Evolutionary conservation across 345 rosid species (phyloP).

Genomic region (Eucalyptus brandiana): DNA sequence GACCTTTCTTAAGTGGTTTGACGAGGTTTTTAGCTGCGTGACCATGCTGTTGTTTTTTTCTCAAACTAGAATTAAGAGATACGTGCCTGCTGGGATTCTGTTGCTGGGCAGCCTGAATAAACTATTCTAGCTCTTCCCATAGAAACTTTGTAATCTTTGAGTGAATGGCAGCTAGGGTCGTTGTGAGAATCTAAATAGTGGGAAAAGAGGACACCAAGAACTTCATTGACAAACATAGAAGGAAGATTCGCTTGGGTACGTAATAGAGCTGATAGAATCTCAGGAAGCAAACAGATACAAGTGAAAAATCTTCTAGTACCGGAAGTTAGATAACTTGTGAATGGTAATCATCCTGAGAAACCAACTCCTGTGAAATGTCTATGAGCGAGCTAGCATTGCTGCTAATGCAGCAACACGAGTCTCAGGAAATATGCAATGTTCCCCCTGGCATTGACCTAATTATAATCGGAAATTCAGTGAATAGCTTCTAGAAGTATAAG

Average conservation of each 20-base stretch:
- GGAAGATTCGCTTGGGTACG: neutral
- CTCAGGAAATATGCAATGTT: neutral
- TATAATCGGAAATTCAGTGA: neutral
- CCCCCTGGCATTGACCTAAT: neutral
- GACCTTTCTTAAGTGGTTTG: neutral
- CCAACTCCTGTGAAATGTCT: neutral
- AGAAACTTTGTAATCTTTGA: neutral
- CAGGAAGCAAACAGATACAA: neutral
- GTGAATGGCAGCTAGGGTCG: neutral
- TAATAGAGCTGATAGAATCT: neutral
- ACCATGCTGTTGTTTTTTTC: neutral
- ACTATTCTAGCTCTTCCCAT: neutral
- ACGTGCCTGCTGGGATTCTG: neutral
- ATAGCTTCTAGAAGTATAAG: neutral
- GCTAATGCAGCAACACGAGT: neutral
- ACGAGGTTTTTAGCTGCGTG: neutral
- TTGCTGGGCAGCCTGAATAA: neutral
- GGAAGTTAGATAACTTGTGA: neutral
- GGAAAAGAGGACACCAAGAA: neutral
- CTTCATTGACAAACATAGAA: neutral
- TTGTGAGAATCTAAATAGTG: neutral
- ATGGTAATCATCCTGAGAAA: neutral
- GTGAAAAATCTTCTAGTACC: neutral
- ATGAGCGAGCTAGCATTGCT: neutral
- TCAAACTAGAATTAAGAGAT: neutral